phyloP scores from a whole-genome alignment of 108 stramenopile species.

The Skeletonema menzelii region DNA sequence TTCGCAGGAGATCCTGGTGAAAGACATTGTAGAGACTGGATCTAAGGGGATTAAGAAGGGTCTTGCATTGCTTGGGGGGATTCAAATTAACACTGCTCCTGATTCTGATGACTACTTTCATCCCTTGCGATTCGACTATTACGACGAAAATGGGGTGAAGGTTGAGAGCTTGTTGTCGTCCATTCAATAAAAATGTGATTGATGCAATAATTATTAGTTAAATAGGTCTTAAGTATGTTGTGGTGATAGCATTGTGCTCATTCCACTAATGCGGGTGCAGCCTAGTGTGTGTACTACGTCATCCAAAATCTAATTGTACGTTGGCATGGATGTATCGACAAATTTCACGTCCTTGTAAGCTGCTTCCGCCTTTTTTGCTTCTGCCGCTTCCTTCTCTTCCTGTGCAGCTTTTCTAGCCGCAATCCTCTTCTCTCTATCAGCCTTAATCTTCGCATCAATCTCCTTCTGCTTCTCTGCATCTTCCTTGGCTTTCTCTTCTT shows the following conservation, averaged over 20 bases:
- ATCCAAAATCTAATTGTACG: constrained; percentile 10
- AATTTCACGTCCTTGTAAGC: constrained; percentile 16
- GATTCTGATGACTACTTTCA: constrained; percentile 68
- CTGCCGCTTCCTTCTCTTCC: constrained; percentile 32
- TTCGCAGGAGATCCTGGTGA: constrained; percentile 23
- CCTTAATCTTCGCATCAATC: constrained; percentile 5
- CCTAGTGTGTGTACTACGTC: neutral
- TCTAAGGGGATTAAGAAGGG: constrained; percentile 12
- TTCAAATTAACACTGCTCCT: constrained; percentile 74
- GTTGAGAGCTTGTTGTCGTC: constrained; percentile 37
- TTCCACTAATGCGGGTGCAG: neutral
- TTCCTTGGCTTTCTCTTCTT: constrained; percentile 11
- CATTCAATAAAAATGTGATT: neutral
- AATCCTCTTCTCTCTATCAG: constrained; percentile 27
- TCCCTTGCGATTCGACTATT: constrained; percentile 60
- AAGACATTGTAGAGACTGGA: constrained; percentile 26
- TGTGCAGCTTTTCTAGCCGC: constrained; percentile 31
- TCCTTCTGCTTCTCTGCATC: neutral
- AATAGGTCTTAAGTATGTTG: neutral
- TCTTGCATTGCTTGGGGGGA: constrained; percentile 63
- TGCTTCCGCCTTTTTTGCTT: constrained; percentile 3
- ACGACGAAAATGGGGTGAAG: constrained; percentile 48
- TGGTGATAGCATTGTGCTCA: neutral
- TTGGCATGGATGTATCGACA: constrained; percentile 31
- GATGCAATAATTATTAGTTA: neutral